phyloP scores from a whole-genome alignment of 345 rosid species.

The Linum lewisii region DNA sequence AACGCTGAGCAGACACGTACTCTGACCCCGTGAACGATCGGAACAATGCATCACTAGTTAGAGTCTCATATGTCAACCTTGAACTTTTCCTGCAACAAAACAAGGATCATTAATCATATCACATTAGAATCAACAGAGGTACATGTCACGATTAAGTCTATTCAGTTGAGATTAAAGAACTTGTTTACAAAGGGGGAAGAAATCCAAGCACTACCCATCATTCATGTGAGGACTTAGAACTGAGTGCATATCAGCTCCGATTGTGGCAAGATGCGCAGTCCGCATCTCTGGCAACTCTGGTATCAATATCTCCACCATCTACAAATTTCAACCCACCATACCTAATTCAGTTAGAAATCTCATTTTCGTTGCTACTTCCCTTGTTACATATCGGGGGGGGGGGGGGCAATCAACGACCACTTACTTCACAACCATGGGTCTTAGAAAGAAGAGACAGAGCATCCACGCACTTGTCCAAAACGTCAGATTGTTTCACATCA shows the following conservation, averaged over 20 bases:
- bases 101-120: neutral
- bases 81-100: conserved; percentile 43
- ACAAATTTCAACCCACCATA: neutral
- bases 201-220: conserved; percentile 41
- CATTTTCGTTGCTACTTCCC: too few relatives aligned
- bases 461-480: conserved; percentile 69
- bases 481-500: conserved; percentile 66
- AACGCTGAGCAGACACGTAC: conserved; percentile 62
- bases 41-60: conserved; percentile 57
- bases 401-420: neutral
- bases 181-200: neutral
- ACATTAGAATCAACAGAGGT: too few relatives aligned
- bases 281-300: conserved; percentile 85
- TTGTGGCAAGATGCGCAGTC: conserved; percentile 62
- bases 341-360: too few relatives aligned
- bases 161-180: too few relatives aligned
- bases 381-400: too few relatives aligned
- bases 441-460: conserved; percentile 45
- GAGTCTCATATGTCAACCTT: conserved; percentile 52
- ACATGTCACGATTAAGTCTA: too few relatives aligned
- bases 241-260: conserved; percentile 42
- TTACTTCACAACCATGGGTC: conserved; percentile 70
- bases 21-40: conserved; percentile 72
- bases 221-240: conserved; percentile 44
- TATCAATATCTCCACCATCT: conserved; percentile 70